Conservation (phyloP, 768 basidiomycete genomes). For the Mycena maculata region DNA sequence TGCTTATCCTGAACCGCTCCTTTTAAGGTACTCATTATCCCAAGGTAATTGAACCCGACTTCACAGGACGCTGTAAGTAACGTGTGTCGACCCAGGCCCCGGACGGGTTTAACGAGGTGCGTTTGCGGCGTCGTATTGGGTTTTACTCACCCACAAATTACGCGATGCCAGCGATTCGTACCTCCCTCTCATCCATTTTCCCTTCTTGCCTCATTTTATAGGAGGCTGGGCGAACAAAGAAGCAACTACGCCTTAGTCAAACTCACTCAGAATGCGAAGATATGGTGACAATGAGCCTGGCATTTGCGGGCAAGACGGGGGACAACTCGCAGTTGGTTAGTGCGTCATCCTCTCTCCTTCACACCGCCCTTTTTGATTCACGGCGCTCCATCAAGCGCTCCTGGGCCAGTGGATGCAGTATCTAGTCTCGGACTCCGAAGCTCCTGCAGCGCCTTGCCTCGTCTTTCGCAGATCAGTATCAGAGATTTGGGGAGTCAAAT, state of each 20-base stretch:
- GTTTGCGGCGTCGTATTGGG: conserved; percentile 57
- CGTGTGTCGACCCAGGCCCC: conserved; percentile 37
- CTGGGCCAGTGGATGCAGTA: conserved; percentile 76
- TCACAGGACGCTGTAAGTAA: too few relatives aligned
- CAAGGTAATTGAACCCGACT: conserved; percentile 36
- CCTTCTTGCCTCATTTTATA: neutral
- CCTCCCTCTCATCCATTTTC: neutral
- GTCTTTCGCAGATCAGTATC: too few relatives aligned
- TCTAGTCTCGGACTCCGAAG: conserved; percentile 64
- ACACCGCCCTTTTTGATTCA: neutral
- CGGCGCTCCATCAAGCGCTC: conserved; percentile 39
- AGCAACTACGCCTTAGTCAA: neutral
- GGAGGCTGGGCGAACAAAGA: neutral
- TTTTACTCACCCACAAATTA: neutral
- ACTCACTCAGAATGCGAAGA: conserved; percentile 70
- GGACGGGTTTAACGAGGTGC: conserved; percentile 62
- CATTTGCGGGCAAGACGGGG: conserved; percentile 65
- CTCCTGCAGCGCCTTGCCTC: too few relatives aligned
- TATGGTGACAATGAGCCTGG: conserved; percentile 78
- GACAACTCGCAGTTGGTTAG: conserved; percentile 63
- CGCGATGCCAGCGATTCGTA: conserved; percentile 2
- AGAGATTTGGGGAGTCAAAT: too few relatives aligned
- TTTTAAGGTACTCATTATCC: conserved; percentile 53
- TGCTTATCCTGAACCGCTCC: neutral
- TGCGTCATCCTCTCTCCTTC: conserved; percentile 39